These are phyloP conservation scores for Tinospora cordifolia DNA, from an alignment of 164 flowering plant genomes.

Conservation along the genomic window DNA sequence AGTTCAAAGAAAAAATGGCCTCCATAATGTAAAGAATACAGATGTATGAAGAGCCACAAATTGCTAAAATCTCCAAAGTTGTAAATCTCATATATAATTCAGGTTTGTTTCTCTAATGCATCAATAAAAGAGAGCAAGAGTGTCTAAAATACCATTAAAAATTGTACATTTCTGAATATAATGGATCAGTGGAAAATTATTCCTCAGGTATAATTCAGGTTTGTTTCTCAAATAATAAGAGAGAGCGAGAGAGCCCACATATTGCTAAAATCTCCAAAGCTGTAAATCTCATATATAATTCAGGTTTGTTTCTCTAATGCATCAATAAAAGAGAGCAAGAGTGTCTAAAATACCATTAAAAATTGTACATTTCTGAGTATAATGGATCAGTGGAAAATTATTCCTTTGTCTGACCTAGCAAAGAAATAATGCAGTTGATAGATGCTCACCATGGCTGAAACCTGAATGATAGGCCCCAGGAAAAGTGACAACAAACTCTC, in stretches of 20 bases:
- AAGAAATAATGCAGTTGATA: slow-evolving; percentile 5
- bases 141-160: too few species aligned
- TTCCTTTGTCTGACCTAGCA: background rate
- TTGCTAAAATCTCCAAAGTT: background rate
- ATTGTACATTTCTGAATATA: too few species aligned
- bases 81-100: too few species aligned
- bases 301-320: too few species aligned
- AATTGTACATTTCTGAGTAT: background rate
- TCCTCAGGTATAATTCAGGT: too few species aligned
- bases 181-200: too few species aligned
- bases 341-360: background rate
- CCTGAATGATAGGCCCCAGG: slow-evolving; percentile 99
- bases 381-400: background rate
- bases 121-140: too few species aligned
- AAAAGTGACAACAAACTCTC: slow-evolving; percentile 97
- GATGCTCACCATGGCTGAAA: slow-evolving; percentile 84
- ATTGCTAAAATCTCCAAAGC: too few species aligned
- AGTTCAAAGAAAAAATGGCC: background rate
- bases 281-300: too few species aligned
- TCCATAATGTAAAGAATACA: background rate
- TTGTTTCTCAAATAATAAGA: background rate
- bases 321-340: background rate
- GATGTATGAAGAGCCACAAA: background rate
- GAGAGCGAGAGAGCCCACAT: background rate
- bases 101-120: too few species aligned